Conservation (phyloP, 2,329 filamentous ascomycete genomes). For the Aulographum hederae region DNA sequence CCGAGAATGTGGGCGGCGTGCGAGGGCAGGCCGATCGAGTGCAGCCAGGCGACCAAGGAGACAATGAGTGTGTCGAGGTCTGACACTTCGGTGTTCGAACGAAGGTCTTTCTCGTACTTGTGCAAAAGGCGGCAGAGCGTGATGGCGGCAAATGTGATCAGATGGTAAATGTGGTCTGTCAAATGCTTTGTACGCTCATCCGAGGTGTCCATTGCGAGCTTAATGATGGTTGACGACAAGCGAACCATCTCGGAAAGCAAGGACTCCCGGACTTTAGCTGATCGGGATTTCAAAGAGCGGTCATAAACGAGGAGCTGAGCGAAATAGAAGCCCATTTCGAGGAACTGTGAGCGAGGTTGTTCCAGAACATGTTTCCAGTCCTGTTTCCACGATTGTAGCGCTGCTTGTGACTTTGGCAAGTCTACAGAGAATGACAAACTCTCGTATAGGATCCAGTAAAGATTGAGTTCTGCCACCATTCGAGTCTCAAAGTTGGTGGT, state of each 20-base stretch:
- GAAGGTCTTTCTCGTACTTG: conserved; percentile 17
- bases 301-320: conserved; percentile 24
- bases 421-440: conserved; percentile 14
- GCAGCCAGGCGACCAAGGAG: conserved; percentile 20
- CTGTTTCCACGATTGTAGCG: conserved; percentile 19
- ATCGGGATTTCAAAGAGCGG: conserved; percentile 17
- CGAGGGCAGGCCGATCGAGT: conserved; percentile 22
- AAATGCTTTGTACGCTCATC: conserved; percentile 26
- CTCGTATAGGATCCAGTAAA: conserved; percentile 28
- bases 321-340: conserved; percentile 28
- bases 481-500: conserved; percentile 26
- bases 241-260: conserved; percentile 23
- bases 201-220: conserved; percentile 23
- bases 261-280: conserved; percentile 16
- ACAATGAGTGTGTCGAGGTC: conserved; percentile 17
- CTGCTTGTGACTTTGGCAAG: conserved; percentile 15
- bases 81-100: conserved; percentile 13
- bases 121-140: conserved; percentile 20
- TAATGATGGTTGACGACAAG: conserved; percentile 21
- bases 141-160: conserved; percentile 26
- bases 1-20: conserved; percentile 23
- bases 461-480: conserved; percentile 26
- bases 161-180: conserved; percentile 29
- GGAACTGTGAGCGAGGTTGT: conserved; percentile 25
- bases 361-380: conserved; percentile 23